phyloP scores from a whole-genome alignment of 495 filamentous ascomycete species.

The Margaritispora aquatica region DNA sequence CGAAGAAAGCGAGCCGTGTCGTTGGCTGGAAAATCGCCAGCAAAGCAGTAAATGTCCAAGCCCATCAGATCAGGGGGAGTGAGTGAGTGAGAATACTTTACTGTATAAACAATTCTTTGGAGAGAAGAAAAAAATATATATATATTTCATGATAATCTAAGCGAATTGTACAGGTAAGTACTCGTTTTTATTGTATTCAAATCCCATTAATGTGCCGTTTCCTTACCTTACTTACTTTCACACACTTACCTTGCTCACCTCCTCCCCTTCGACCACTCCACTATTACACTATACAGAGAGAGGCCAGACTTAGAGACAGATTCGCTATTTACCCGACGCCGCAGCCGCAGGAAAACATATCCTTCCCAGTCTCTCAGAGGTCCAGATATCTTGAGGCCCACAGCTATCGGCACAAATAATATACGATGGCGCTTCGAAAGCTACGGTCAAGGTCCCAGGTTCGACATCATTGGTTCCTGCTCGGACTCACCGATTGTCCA shows the following conservation, averaged over 20 bases:
- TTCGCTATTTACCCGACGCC: conserved; percentile 3
- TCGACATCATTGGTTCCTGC: neutral
- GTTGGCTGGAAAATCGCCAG: neutral
- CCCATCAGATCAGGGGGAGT: neutral
- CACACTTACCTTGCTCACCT: too few relatives aligned
- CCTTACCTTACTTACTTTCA: too few relatives aligned
- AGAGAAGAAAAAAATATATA: too few relatives aligned
- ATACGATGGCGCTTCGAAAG: neutral
- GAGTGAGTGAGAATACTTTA: too few relatives aligned
- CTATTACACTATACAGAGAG: neutral
- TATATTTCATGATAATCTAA: too few relatives aligned
- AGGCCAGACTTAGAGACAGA: neutral
- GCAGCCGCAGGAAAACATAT: conserved; percentile 5
- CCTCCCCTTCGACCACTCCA: too few relatives aligned
- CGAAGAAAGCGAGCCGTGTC: neutral
- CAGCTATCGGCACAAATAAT: neutral
- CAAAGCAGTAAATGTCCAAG: neutral
- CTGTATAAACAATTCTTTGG: too few relatives aligned
- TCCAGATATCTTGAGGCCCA: neutral
- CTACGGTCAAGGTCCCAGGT: neutral
- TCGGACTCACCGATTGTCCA: neutral
- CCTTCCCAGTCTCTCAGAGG: neutral
- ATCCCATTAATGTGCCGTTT: too few relatives aligned
- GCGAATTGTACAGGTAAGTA: too few relatives aligned
- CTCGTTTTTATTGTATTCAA: too few relatives aligned